Evolutionary conservation across 768 basidiomycete species (phyloP), one percentile per base, ranked within the genome.

Genomic region (Russula lepida): DNA sequence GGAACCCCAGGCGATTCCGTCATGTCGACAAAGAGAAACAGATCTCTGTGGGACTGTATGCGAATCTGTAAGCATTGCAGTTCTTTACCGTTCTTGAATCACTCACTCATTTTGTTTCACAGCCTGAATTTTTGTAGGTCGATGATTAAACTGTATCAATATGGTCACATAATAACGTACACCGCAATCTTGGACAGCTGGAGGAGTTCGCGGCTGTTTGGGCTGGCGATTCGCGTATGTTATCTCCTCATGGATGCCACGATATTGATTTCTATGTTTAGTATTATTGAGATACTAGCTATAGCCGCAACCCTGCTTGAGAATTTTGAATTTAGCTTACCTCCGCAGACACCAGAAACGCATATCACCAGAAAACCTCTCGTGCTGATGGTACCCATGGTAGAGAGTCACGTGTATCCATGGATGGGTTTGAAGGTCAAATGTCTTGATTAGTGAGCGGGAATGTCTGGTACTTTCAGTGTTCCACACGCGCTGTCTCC

Each of bases 391-490:
- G 52, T 67, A 5, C 75, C 75, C 6, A 70, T 76, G 66, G 69
- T 74, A 19, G 65, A 68, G 56, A 69, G 67, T 53, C 2, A 62
- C 30, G 58, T 66, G 43, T 72, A 73, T 9, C 53, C 70, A 2
- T 71, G 71, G 63, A 72, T 76, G 73, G 74, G 74, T n/a, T 61
- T 76, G 17, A 63, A 66, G 25, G 68, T 75, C 13, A 67, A 12
- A 47, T 51, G 47, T 56, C 55, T 46, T 32, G 44, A 56, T 21
- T 56, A 56, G 44, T n/a, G 15, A 32, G 9, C 8, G 3, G 12
- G 9, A 13, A 33, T 8, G 8, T n/a, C n/a, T n/a, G n/a, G n/a
- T n/a, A n/a, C 32, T 33, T 33, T 46, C 54, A 54, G 50, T 39
- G 39, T 17, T 39, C 39, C 39, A 15, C 15, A 17, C 39, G 17